Evolutionary conservation across 352 stramenopile genomes (phyloP).

Genomic region (Detonula confervacea): DNA sequence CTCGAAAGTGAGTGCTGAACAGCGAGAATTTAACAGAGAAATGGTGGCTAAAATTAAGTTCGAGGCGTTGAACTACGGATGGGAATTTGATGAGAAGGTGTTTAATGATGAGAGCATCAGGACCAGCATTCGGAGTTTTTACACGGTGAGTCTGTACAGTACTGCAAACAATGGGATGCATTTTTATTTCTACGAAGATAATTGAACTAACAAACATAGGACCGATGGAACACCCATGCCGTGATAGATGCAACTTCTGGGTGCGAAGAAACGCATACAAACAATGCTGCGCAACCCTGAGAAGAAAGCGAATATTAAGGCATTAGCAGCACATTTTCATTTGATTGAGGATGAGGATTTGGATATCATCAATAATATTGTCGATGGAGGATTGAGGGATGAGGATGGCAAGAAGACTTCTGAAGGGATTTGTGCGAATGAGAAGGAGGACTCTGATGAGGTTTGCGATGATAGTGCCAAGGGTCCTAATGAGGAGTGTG

Average conservation of each 20-base stretch:
- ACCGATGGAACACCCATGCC: no score
- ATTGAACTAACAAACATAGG: no score
- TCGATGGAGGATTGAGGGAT: background rate
- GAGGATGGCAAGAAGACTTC: no score
- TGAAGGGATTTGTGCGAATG: no score
- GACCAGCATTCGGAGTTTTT: conserved; percentile 77
- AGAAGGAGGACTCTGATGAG: no score
- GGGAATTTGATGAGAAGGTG: conserved; percentile 49
- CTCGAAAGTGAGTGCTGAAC: conserved; percentile 69
- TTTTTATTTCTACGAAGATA: no score
- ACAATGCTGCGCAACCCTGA: conserved; percentile 73
- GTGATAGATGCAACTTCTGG: conserved; percentile 82
- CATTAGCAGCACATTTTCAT: conserved; percentile 33
- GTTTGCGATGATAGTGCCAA: no score
- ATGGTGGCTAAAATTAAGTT: conserved; percentile 57
- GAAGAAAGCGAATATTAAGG: conserved; percentile 58
- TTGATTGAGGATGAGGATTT: conserved; percentile 50
- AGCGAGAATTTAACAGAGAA: conserved; percentile 79
- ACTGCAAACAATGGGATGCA: no score
- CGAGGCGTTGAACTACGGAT: conserved; percentile 50
- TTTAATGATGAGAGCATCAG: conserved; percentile 73
- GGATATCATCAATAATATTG: background rate
- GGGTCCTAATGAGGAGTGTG: no score
- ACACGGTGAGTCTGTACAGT: no score
- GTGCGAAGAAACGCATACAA: conserved; percentile 75